These are phyloP conservation scores for Mrakia frigida DNA, from an alignment of 768 basidiomycete genomes.

Conservation along the genomic window DNA sequence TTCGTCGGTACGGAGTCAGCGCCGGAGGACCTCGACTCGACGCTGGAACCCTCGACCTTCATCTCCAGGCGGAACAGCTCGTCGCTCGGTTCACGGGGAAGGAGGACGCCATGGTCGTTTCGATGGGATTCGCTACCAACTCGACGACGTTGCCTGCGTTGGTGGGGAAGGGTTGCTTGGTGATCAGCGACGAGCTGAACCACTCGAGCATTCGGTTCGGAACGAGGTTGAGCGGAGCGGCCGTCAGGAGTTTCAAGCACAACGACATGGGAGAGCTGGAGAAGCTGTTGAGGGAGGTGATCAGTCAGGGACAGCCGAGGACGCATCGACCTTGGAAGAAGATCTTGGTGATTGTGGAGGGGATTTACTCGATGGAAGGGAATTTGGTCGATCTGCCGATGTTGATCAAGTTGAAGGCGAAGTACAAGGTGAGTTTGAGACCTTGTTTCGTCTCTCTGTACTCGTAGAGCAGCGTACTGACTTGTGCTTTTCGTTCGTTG, in stretches of 20 bases:
- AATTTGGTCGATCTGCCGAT: conserved; percentile 77
- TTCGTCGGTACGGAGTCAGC: conserved; percentile 74
- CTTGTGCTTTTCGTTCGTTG: neutral
- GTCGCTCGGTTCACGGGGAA: conserved; percentile 83
- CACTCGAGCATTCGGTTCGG: conserved; percentile 94
- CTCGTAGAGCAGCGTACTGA: neutral
- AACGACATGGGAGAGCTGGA: conserved; percentile 87
- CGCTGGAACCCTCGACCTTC: conserved; percentile 80
- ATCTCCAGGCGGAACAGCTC: conserved; percentile 71
- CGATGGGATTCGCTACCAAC: conserved; percentile 48
- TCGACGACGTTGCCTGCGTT: conserved; percentile 82
- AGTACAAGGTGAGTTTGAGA: conserved; percentile 73
- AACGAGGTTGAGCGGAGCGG: conserved; percentile 77
- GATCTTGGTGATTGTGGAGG: conserved; percentile 90
- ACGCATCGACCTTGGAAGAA: conserved; percentile 99
- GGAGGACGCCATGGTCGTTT: conserved; percentile 83
- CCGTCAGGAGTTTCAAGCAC: conserved; percentile 92
- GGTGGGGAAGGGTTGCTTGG: conserved; percentile 80
- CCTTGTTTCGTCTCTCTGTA: neutral
- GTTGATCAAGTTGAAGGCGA: conserved; percentile 79
- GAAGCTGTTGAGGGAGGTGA: conserved; percentile 72
- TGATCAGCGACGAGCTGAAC: conserved; percentile 96
- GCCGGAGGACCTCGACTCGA: conserved; percentile 72
- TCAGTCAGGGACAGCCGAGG: conserved; percentile 95
- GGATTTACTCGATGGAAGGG: conserved; percentile 98